Evolutionary conservation across 805 yeast species (phyloP).

Genomic region (Kregervanrija fluxuum): DNA sequence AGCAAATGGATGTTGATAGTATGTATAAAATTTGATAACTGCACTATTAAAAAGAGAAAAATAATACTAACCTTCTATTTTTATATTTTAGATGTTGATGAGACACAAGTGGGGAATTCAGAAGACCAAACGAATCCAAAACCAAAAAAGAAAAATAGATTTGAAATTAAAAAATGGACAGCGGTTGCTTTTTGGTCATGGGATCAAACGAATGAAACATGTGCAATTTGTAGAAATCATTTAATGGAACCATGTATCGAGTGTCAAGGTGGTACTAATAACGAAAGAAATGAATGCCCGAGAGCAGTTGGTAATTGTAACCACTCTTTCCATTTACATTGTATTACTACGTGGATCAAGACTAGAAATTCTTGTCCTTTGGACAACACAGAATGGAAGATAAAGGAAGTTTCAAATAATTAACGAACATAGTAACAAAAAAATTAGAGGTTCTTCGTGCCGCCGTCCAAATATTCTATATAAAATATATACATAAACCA

Average conservation of each 20-base stretch:
- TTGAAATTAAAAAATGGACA: slow-evolving; percentile 96
- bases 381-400: slow-evolving; percentile 83
- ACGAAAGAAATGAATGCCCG: slow-evolving; percentile 45
- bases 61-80: background rate
- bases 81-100: background rate
- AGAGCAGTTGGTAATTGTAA: slow-evolving; percentile 98
- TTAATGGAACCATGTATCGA: slow-evolving; percentile 98
- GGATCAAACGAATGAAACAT: slow-evolving; percentile 72
- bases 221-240: slow-evolving; percentile 97
- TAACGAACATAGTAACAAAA: slow-evolving; percentile 1
- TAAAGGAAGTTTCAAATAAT: slow-evolving; percentile 24
- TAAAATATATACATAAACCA: background rate
- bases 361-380: slow-evolving; percentile 95
- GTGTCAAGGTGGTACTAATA: slow-evolving; percentile 60
- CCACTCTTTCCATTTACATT: slow-evolving; percentile 97
- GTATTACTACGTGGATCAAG: slow-evolving; percentile 91
- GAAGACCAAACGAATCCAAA: slow-evolving; percentile 18
- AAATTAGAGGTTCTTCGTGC: background rate
- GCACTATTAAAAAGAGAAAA: background rate
- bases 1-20: slow-evolving; percentile 15
- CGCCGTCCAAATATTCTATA: background rate
- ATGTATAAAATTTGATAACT: background rate
- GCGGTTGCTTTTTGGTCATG: slow-evolving; percentile 99
- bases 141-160: slow-evolving; percentile 48
- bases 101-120: background rate